Evolutionary conservation across 2,329 filamentous ascomycete genomes (phyloP).

Genomic region (Polytolypa hystricis): DNA sequence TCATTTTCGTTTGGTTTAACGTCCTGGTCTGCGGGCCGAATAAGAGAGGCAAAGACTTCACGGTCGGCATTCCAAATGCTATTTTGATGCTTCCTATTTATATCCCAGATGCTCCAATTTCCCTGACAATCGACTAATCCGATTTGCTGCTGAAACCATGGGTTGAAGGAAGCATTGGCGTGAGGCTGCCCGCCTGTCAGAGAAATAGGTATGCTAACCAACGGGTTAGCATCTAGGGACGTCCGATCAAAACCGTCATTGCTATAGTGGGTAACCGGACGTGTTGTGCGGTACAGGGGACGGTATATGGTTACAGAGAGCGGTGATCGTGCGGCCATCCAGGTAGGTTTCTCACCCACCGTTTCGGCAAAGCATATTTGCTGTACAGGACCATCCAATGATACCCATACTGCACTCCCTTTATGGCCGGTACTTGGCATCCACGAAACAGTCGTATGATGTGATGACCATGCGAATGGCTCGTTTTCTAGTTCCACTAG

Average conservation of each 20-base stretch:
- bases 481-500: conserved; percentile 29
- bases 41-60: conserved; percentile 22
- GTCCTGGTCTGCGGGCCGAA: conserved; percentile 12
- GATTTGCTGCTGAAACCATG: conserved; percentile 46
- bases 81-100: conserved; percentile 23
- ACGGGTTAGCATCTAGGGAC: conserved; percentile 33
- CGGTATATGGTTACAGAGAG: conserved; percentile 39
- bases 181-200: conserved; percentile 39
- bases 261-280: conserved; percentile 15
- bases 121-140: conserved; percentile 44
- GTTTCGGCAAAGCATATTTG: conserved; percentile 43
- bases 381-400: conserved; percentile 39
- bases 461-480: conserved; percentile 13
- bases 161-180: conserved; percentile 49
- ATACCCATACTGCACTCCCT: conserved; percentile 39
- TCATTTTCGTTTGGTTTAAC: conserved; percentile 11
- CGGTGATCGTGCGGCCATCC: conserved; percentile 42
- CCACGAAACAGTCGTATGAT: conserved; percentile 7
- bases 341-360: conserved; percentile 29
- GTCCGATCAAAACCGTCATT: conserved; percentile 22
- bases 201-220: conserved; percentile 33
- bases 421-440: conserved; percentile 31
- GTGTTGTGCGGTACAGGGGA: conserved; percentile 25
- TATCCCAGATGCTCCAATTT: conserved; percentile 42
- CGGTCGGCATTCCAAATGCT: conserved; percentile 19